phyloP scores from a whole-genome alignment of 1,284 basidiomycete species.

The Rhizopogon parksii region DNA sequence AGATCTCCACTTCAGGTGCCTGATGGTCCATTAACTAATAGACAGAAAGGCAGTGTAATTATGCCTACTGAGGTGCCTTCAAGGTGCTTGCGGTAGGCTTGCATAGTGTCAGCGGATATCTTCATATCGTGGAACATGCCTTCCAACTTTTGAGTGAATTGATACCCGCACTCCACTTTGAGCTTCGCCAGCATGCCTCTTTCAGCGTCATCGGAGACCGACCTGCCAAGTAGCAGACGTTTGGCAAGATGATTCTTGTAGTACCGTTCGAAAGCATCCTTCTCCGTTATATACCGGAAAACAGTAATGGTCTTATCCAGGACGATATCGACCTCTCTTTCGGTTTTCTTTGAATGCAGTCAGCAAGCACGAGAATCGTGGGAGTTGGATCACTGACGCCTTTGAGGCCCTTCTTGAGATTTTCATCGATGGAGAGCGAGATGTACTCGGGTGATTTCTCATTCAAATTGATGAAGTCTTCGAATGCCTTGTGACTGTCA shows the following conservation, averaged over 20 bases:
- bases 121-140: constrained; percentile 99
- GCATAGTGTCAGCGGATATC: constrained; percentile 78
- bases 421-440: constrained; percentile 96
- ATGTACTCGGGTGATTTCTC: constrained; percentile 90
- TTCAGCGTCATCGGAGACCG: constrained; percentile 96
- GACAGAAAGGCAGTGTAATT: background rate
- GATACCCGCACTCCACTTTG: constrained; percentile 94
- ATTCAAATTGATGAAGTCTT: constrained; percentile 88
- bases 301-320: constrained; percentile 94
- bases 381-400: constrained; percentile 52
- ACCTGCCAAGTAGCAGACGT: constrained; percentile 80
- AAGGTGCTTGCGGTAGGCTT: constrained; percentile 62
- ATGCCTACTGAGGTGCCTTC: constrained; percentile 46
- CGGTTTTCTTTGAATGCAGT: constrained; percentile 72
- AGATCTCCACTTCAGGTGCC: constrained; percentile 71
- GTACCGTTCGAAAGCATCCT: constrained; percentile 97
- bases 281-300: constrained; percentile 92
- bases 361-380: constrained; percentile 1
- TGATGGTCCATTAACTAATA: constrained; percentile 27
- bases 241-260: constrained; percentile 96
- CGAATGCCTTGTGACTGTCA: constrained; percentile 65
- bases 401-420: constrained; percentile 92
- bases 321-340: constrained; percentile 83
- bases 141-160: constrained; percentile 97
- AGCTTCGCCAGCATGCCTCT: constrained; percentile 97